Evolutionary conservation across 2,329 filamentous ascomycete genomes (phyloP), one percentile per base, ranked within the genome.

Genomic region (Aspergillus unguis): DNA sequence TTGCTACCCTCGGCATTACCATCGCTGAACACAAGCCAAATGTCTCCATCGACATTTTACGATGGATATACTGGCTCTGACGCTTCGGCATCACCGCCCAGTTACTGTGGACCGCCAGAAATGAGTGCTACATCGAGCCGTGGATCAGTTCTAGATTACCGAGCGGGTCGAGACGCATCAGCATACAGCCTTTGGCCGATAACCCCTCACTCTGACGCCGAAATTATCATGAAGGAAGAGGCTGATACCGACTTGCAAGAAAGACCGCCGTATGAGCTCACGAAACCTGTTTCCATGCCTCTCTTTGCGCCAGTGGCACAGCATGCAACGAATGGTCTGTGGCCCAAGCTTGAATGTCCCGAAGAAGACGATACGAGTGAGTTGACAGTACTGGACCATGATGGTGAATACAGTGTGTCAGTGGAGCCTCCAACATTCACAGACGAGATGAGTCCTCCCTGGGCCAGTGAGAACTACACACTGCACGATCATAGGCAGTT

Each of bases 41-140:
- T 60, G 28, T 47, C 61, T 27, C 37, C 58, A 10, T 49, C 42
- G 26, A 28, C 60, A 11, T 58, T 57, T 26, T 71, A 66, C 48
- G 59, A 63, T 11, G 37, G 57, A 10, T 65, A 67, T 50, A 50
- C 59, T 46, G 46, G 52, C 25, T 47, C 64, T 9, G 58, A 62
- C 27, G 43, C 57, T 23, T 59, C 65, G 17, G 50, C 60, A 23
- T 61, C 64, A 6, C 57, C 64, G 2, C 59, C 68, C 17, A 61
- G 58, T 33, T 59, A 61, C 42, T 65, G 65, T 29, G 57, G 56
- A 32, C 52, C 61, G 6, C 61, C 63, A 26, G 47, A 52, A 1
- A 56, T 66, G 53, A 61, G 52, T 37, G 47, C 59, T n/a, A 59
- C 65, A 3, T 57, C 64, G 3, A 63, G 60, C 35, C 69, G 67